phyloP scores from a whole-genome alignment of 2,329 filamentous ascomycete species.

The Alternaria gansuensis region DNA sequence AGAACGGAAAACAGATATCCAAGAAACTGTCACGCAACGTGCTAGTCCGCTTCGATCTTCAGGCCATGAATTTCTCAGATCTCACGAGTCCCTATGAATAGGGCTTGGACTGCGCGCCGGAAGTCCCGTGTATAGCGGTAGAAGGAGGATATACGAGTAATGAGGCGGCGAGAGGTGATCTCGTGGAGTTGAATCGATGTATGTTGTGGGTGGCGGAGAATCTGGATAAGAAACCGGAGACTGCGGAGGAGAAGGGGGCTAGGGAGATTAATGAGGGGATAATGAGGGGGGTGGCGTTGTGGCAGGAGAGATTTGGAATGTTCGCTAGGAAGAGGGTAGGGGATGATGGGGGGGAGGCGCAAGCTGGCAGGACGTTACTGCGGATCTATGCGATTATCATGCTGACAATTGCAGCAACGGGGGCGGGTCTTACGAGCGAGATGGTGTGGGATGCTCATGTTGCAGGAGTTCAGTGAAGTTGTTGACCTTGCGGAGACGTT shows the following conservation, averaged over 20 bases:
- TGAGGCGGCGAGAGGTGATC: too few relatives aligned
- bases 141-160: too few relatives aligned
- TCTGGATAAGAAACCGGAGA: too few relatives aligned
- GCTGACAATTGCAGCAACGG: background rate
- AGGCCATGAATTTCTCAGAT: slow-evolving; percentile 48
- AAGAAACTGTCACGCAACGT: slow-evolving; percentile 9
- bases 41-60: slow-evolving; percentile 42
- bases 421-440: background rate
- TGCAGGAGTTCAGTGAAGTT: background rate
- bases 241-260: too few relatives aligned
- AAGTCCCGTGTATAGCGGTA: too few relatives aligned
- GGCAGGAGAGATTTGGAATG: too few relatives aligned
- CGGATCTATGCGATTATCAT: background rate
- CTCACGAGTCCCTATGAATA: slow-evolving; percentile 15
- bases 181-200: too few relatives aligned
- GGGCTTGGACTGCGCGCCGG: background rate
- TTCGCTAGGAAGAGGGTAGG: too few relatives aligned
- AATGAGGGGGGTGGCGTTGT: too few relatives aligned
- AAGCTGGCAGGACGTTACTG: background rate
- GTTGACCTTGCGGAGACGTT: background rate
- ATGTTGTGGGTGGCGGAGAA: too few relatives aligned
- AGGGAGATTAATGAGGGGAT: too few relatives aligned
- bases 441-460: background rate
- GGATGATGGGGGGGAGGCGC: background rate
- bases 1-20: too few relatives aligned